phyloP scores from a whole-genome alignment of 73 alveolate genomes.

The Tetrahymena malaccensis region DNA sequence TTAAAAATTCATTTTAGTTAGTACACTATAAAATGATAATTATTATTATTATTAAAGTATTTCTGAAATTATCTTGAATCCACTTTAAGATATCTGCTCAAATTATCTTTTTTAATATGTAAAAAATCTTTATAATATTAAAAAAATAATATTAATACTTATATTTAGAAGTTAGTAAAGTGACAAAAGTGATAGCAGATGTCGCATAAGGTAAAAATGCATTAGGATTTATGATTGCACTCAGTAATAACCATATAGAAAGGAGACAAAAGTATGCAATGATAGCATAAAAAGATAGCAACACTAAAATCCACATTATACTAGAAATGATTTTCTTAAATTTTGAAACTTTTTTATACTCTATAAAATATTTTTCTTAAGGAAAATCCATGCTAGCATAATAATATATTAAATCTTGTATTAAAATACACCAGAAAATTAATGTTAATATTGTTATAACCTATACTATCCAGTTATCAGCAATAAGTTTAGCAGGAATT shows the following conservation, averaged over 20 bases:
- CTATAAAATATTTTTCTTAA: slow-evolving; percentile 14
- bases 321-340: not conserved
- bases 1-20: not conserved
- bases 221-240: slow-evolving; percentile 42
- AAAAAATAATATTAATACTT: not conserved
- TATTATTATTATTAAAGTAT: not conserved
- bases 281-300: not conserved
- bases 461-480: slow-evolving; percentile 7
- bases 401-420: slow-evolving; percentile 15
- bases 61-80: not conserved
- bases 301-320: slow-evolving; percentile 27
- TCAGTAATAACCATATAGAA: slow-evolving; percentile 17
- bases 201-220: slow-evolving; percentile 46
- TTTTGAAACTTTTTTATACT: not conserved
- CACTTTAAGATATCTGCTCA: not conserved
- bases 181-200: slow-evolving; percentile 37
- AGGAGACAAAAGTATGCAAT: not conserved
- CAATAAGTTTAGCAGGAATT: slow-evolving; percentile 5
- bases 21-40: not conserved
- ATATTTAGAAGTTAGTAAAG: not conserved
- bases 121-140: not conserved
- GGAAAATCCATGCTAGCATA: slow-evolving; percentile 25
- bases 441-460: not conserved
- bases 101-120: not conserved
- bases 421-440: slow-evolving; percentile 12